Percentiles rank a stretch among this genome's conserved stretches.
Evolutionary conservation across 192 early-diverging fungal species (phyloP).

Genomic region (Allomyces arbusculus): DNA sequence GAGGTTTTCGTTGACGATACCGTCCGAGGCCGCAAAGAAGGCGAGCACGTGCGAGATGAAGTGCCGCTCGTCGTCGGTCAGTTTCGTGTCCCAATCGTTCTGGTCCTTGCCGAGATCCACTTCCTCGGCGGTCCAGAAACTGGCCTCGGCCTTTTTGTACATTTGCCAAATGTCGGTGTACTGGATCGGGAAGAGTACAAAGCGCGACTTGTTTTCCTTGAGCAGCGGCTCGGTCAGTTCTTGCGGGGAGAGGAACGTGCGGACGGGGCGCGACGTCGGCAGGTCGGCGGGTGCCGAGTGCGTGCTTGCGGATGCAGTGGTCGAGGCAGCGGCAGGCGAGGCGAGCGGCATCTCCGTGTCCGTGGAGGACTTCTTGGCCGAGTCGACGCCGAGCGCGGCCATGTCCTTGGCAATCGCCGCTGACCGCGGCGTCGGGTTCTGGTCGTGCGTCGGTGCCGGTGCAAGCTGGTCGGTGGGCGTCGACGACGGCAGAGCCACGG

Average conservation of each 20-base stretch:
- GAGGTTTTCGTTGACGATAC: conserved; percentile 91
- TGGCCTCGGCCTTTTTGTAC: conserved; percentile 95
- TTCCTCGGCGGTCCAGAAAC: conserved; percentile 93
- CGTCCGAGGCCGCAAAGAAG: conserved; percentile 90
- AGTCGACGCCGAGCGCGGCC: not conserved
- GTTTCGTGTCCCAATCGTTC: conserved; percentile 68
- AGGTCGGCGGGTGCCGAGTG: not conserved
- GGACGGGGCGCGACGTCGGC: not conserved
- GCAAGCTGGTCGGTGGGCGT: no score
- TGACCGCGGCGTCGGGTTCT: no score
- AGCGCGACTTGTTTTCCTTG: conserved; percentile 52
- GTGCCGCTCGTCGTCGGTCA: conserved; percentile 67
- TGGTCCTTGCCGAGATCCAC: conserved; percentile 84
- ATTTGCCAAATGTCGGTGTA: conserved; percentile 89
- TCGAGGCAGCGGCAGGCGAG: not conserved
- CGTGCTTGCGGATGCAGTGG: not conserved
- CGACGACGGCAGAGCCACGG: no score
- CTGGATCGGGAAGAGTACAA: conserved; percentile 84
- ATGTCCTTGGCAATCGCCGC: not conserved
- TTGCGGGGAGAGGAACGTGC: conserved; percentile 1
- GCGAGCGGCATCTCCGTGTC: not conserved
- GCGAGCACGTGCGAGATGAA: conserved; percentile 84
- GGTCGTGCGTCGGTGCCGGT: no score
- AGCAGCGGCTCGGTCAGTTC: conserved; percentile 34
- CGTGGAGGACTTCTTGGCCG: not conserved